Percentiles rank a stretch among this genome's conserved stretches.
phyloP scores from a whole-genome alignment of 2,329 filamentous ascomycete species.

The Colletotrichum liriopes region DNA sequence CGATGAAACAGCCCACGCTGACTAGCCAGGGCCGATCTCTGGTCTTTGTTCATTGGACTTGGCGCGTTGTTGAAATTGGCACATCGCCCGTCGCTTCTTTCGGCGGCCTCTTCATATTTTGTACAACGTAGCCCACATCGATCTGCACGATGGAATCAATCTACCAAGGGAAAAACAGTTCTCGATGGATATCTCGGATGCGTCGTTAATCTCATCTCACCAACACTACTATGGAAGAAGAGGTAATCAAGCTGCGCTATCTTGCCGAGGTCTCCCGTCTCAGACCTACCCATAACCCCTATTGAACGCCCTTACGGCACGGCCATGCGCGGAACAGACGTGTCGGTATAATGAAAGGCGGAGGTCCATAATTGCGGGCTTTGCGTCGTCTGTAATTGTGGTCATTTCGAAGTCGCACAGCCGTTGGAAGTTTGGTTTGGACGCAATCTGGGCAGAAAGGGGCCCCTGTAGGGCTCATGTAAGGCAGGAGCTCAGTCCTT shows the following conservation, averaged over 20 bases:
- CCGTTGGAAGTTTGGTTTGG: not conserved
- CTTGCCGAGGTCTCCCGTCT: slow-evolving; percentile 25
- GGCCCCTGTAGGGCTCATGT: slow-evolving; percentile 16
- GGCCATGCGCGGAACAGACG: slow-evolving; percentile 6
- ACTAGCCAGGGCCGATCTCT: slow-evolving; percentile 26
- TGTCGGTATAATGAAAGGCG: slow-evolving; percentile 6
- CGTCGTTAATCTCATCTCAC: not conserved
- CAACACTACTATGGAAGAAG: not conserved
- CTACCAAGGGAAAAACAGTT: not conserved
- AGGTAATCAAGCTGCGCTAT: slow-evolving; percentile 17
- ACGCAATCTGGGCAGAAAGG: slow-evolving; percentile 18
- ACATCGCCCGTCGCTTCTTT: not conserved
- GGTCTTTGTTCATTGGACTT: slow-evolving; percentile 28
- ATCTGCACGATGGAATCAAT: not conserved
- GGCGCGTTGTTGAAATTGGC: slow-evolving; percentile 25
- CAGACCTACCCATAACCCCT: slow-evolving; percentile 35
- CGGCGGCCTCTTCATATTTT: slow-evolving; percentile 30
- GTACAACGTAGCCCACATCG: not conserved
- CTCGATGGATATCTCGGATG: not conserved
- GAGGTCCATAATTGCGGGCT: slow-evolving; percentile 22
- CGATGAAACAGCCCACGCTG: slow-evolving; percentile 38
- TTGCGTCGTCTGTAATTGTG: slow-evolving; percentile 28
- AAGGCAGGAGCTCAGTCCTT: not conserved
- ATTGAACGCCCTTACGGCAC: slow-evolving; percentile 11
- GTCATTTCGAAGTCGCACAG: slow-evolving; percentile 27